Conservation (phyloP, 2,329 filamentous ascomycete genomes). For the Dactylellina parvicollis region DNA sequence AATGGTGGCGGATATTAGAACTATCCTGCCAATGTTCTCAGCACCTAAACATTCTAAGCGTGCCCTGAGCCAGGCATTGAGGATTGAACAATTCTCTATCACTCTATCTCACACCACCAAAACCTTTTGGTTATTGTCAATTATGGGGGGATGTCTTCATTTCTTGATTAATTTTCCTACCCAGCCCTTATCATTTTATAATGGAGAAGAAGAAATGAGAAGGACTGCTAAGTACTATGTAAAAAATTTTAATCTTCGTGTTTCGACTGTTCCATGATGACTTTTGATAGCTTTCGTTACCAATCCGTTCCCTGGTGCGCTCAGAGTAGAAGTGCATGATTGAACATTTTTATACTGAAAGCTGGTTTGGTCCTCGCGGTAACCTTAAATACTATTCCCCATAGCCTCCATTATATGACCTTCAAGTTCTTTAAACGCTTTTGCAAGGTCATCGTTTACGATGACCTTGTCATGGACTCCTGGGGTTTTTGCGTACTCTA, state of each 20-base stretch:
- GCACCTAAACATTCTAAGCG: not conserved
- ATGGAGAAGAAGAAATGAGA: constrained; percentile 11
- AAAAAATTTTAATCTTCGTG: constrained; percentile 57
- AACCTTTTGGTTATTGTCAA: not conserved
- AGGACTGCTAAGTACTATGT: constrained; percentile 51
- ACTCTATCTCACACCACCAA: not conserved
- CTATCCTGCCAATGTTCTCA: constrained; percentile 43
- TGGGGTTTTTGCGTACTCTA: constrained; percentile 75
- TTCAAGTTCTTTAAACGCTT: constrained; percentile 66
- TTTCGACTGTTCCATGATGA: constrained; percentile 58
- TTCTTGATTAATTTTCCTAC: not conserved
- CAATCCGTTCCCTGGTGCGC: not conserved
- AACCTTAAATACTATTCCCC: not conserved
- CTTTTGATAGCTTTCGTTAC: constrained; percentile 58
- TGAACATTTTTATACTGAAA: too few relatives aligned
- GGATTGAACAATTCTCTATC: too few relatives aligned
- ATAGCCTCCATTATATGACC: constrained; percentile 63
- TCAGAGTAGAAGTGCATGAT: too few relatives aligned
- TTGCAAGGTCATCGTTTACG: constrained; percentile 73
- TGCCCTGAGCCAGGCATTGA: not conserved
- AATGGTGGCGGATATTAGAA: constrained; percentile 82
- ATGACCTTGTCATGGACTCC: constrained; percentile 74
- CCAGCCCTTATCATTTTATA: not conserved
- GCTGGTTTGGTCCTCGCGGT: too few relatives aligned
- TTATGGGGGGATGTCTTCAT: not conserved